Percentiles rank a stretch among this genome's conserved stretches.
These are phyloP conservation scores for Endoconidiophora polonica DNA, from an alignment of 2,329 filamentous ascomycete genomes.

Conservation along the genomic window DNA sequence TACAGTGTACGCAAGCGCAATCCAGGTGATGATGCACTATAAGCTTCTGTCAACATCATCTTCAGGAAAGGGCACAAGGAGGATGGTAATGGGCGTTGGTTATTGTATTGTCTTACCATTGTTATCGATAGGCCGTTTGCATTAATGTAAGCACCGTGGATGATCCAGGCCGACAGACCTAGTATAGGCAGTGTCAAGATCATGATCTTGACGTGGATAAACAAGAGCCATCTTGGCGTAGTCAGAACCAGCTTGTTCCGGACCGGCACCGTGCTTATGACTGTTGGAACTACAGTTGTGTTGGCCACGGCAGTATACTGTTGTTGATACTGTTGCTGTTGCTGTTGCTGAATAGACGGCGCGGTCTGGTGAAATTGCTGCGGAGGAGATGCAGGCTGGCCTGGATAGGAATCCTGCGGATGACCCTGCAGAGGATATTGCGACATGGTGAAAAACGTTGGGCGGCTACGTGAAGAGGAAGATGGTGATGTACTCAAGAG, in stretches of 20 bases:
- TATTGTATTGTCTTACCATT: conserved; percentile 20
- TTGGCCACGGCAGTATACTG: not conserved
- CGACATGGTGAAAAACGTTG: too few species aligned
- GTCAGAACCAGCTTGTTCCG: conserved; percentile 19
- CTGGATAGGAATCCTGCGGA: not conserved
- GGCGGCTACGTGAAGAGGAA: too few species aligned
- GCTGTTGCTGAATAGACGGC: conserved; percentile 1
- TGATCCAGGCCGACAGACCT: conserved; percentile 26
- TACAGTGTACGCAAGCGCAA: conserved; percentile 26
- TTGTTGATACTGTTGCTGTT: not conserved
- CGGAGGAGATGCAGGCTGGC: not conserved
- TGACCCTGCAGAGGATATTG: not conserved
- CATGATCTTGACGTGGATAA: conserved; percentile 25
- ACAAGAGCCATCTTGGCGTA: conserved; percentile 28
- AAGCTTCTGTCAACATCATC: not conserved
- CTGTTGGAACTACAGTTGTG: not conserved
- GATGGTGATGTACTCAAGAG: too few species aligned
- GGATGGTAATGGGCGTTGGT: not conserved
- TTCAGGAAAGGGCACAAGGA: not conserved
- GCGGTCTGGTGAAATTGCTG: conserved; percentile 10
- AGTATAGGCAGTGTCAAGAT: conserved; percentile 27
- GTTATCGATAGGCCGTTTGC: conserved; percentile 25
- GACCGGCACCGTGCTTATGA: not conserved
- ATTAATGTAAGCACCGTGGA: conserved; percentile 25
- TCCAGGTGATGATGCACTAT: conserved; percentile 30